Evolutionary conservation across 768 basidiomycete species (phyloP).

Genomic region (Leccinum obscurum): DNA sequence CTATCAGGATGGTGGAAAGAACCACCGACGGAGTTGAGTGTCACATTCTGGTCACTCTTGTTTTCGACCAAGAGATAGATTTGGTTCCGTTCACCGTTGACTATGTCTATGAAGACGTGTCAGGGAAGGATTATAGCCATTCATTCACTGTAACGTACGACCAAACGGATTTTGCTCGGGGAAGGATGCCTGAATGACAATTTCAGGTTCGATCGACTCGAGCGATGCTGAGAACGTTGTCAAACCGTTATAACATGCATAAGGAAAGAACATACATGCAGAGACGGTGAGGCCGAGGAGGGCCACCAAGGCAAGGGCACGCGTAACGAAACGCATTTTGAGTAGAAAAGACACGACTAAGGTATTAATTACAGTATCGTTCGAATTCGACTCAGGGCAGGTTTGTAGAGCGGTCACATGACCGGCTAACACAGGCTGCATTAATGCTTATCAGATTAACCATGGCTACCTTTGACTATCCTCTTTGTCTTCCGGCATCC

Average conservation of each 20-base stretch:
- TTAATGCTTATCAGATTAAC: neutral
- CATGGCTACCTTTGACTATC: constrained; percentile 21
- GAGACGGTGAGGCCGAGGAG: constrained; percentile 33
- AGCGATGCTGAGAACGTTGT: constrained; percentile 21
- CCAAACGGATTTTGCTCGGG: constrained; percentile 74
- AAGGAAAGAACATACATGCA: constrained; percentile 24
- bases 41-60: constrained; percentile 70
- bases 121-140: constrained; percentile 5
- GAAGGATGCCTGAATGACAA: constrained; percentile 56
- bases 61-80: constrained; percentile 70
- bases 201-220: constrained; percentile 50
- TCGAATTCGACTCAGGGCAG: constrained; percentile 25
- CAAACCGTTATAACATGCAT: neutral
- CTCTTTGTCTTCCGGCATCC: constrained; percentile 48
- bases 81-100: constrained; percentile 80
- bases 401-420: constrained; percentile 20
- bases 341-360: neutral
- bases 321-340: constrained; percentile 38
- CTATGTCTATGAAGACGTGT: constrained; percentile 55
- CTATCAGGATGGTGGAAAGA: constrained; percentile 68
- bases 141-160: constrained; percentile 48
- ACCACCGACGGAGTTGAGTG: constrained; percentile 62
- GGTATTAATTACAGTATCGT: too few species aligned
- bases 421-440: neutral
- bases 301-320: constrained; percentile 27